Percentiles rank a stretch among this genome's conserved stretches.
Evolutionary conservation across 768 basidiomycete genomes (phyloP).

Genomic region (Chalciporus pseudorubinellus): DNA sequence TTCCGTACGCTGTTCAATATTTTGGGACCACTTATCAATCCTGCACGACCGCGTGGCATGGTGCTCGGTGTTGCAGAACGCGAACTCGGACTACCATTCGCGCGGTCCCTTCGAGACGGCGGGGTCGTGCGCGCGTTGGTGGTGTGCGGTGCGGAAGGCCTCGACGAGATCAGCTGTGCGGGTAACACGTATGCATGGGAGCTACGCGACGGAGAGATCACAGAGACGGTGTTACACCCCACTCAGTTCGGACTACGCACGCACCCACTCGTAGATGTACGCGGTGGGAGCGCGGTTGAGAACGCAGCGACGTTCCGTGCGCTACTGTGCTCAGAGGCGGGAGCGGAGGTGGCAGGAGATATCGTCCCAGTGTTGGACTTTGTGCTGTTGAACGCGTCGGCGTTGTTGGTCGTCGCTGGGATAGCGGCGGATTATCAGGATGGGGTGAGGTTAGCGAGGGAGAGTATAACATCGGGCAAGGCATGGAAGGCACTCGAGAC

Average conservation of each 20-base stretch:
- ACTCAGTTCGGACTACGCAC: conserved; percentile 72
- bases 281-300: conserved; percentile 69
- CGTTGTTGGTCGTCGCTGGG: conserved; percentile 83
- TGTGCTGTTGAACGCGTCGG: conserved; percentile 88
- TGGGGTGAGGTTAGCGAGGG: conserved; percentile 65
- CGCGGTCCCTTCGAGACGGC: conserved; percentile 64
- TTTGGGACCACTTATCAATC: conserved; percentile 92
- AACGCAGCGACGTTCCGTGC: conserved; percentile 71
- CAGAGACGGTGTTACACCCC: conserved; percentile 60
- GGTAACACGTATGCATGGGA: conserved; percentile 88
- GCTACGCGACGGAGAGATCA: conserved; percentile 66
- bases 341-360: conserved; percentile 49
- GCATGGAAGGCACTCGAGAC: conserved; percentile 57
- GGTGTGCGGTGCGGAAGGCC: conserved; percentile 86
- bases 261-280: conserved; percentile 69
- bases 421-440: conserved; percentile 65
- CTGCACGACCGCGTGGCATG: conserved; percentile 82
- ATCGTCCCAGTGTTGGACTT: conserved; percentile 76
- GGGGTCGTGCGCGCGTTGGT: conserved; percentile 85
- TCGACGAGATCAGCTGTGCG: conserved; percentile 96
- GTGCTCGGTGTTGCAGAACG: conserved; percentile 85
- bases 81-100: conserved; percentile 80
- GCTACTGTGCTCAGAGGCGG: conserved; percentile 57
- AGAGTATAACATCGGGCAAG: conserved; percentile 55
- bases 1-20: conserved; percentile 98